phyloP scores from a whole-genome alignment of 1,284 basidiomycete species.

The Meripilus lineatus region DNA sequence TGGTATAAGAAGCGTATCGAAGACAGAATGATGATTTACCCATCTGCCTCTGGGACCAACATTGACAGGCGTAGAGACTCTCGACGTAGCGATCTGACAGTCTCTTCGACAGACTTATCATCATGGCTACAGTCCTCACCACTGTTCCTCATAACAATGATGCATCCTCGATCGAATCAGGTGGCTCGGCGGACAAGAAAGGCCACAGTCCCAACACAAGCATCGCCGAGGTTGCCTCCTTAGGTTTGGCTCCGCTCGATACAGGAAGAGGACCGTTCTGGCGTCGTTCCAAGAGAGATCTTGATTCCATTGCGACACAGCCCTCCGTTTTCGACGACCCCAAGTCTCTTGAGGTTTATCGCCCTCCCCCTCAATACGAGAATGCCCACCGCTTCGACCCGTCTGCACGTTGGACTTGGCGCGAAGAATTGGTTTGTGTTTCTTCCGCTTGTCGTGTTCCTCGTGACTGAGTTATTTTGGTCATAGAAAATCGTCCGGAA shows the following conservation, averaged over 20 bases:
- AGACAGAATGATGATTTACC: not conserved
- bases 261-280: slow-evolving; percentile 19
- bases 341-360: slow-evolving; percentile 44
- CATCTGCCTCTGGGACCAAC: not conserved
- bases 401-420: slow-evolving; percentile 61
- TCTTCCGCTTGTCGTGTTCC: not conserved
- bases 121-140: slow-evolving; percentile 5
- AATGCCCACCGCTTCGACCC: slow-evolving; percentile 65
- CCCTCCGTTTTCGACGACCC: slow-evolving; percentile 43
- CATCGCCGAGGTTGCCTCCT: slow-evolving; percentile 19
- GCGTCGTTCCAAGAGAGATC: slow-evolving; percentile 20
- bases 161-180: too few relatives aligned
- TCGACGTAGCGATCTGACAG: too few relatives aligned
- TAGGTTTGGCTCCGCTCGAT: slow-evolving; percentile 20
- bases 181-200: too few relatives aligned
- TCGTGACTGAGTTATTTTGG: not conserved
- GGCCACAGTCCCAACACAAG: too few relatives aligned
- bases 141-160: not conserved
- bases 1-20: not conserved
- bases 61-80: too few relatives aligned
- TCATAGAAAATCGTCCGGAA: slow-evolving; percentile 50
- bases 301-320: slow-evolving; percentile 30
- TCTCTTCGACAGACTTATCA: not conserved
- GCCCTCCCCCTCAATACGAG: slow-evolving; percentile 55
- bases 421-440: slow-evolving; percentile 52